phyloP scores from a whole-genome alignment of 352 stramenopile species.

The Globisporangium alternatum region DNA sequence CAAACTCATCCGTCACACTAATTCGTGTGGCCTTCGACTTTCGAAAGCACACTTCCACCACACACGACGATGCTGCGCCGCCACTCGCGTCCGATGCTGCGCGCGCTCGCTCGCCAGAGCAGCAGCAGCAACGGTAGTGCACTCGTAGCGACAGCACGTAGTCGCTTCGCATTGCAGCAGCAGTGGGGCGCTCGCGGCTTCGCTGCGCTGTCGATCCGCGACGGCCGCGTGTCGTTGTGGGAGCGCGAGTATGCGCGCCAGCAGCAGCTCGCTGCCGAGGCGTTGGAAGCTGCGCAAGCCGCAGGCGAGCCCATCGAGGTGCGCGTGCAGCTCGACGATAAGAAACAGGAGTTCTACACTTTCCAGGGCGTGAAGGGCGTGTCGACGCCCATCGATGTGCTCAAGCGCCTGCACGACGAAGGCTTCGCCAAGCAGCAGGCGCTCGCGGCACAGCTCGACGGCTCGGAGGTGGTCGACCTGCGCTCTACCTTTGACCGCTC shows the following conservation, averaged over 20 bases:
- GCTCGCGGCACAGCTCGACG: constrained; percentile 43
- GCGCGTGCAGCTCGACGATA: constrained; percentile 28
- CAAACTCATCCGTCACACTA: no score
- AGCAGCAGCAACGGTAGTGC: not conserved
- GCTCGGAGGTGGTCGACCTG: constrained; percentile 50
- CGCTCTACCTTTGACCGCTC: constrained; percentile 42
- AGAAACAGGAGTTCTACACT: constrained; percentile 18
- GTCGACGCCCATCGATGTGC: constrained; percentile 56
- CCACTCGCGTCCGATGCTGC: not conserved
- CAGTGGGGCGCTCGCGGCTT: constrained; percentile 3
- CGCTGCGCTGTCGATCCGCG: constrained; percentile 31
- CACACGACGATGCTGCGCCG: not conserved
- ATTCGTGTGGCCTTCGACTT: not conserved
- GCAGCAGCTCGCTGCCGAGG: constrained; percentile 20
- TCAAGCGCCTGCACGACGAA: constrained; percentile 51
- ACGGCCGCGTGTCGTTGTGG: constrained; percentile 51
- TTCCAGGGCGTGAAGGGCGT: constrained; percentile 44
- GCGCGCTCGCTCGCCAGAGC: not conserved
- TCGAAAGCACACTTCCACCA: not conserved
- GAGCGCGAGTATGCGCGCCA: constrained; percentile 52
- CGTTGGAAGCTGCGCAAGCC: constrained; percentile 7
- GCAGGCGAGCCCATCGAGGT: constrained; percentile 41
- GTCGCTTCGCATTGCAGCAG: not conserved
- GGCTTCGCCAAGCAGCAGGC: constrained; percentile 59
- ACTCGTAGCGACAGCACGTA: not conserved